Evolutionary conservation across 768 basidiomycete genomes (phyloP), one percentile per base, ranked within the genome.

Genomic region (Nidularia sp.): DNA sequence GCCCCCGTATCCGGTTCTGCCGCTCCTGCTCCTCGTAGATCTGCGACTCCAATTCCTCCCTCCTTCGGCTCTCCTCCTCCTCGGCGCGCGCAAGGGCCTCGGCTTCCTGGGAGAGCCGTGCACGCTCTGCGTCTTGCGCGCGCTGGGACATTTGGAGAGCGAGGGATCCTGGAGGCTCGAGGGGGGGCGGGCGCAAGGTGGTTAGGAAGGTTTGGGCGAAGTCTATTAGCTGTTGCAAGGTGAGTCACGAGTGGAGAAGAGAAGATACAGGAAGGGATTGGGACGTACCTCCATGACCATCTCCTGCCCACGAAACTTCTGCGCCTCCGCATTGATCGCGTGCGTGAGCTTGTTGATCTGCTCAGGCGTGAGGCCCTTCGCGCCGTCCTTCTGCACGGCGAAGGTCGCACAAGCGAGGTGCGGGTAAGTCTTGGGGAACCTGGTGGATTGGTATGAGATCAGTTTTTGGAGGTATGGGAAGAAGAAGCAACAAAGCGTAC

Each of bases 381-480:
- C 25, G 48, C 78, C 73, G 18, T 86, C 86, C 59, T 80, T 85
- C 64, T 86, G 79, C 39, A 90, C 77, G 5, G 78, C 73, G 57
- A 93, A 88, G 1, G 75, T 79, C 5, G 90, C 85, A 41, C 75
- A 79, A 29, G 87, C 84, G 49, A 86, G 78, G 3, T 71, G 70
- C n/a, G 90, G 90, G 61, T 93, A 93, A 49, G 88, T 90, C 67
- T 84, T 89, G 2, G 90, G 88, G 53, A 92, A 83, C 65, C 88
- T 91, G 25, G 25, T 29, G 55, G 7, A 50, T 54, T 35, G 25
- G 12, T 12, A 22, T 49, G 55, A 53, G 50, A 34, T 43, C 42
- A 4, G 31, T 57, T 39, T 29, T 10, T 13, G 35, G 13, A 48
- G 35, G 15, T 32, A 39, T 22, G n/a, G n/a, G 39, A 10, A 50